A percentile compares a stretch with the other conserved stretches of the same genome.
Conservation (phyloP, 495 filamentous ascomycete species). For the Cercophora samala region DNA sequence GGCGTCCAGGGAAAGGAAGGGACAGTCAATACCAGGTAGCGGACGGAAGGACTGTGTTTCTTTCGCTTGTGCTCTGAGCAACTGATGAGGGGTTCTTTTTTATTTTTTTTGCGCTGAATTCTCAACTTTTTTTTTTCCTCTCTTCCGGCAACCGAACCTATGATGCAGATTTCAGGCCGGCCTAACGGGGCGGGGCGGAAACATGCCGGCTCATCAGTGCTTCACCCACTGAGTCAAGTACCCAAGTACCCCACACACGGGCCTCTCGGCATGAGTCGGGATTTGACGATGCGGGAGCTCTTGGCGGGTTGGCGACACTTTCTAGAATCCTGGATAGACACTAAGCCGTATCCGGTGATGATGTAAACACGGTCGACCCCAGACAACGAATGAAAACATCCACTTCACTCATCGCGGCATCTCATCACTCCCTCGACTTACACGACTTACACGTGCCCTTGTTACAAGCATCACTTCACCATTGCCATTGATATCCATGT, state of each 20-base stretch:
- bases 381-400: conserved; percentile 8
- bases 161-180: conserved; percentile 26
- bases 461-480: no score
- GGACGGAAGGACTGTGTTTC: conserved; percentile 1
- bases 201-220: conserved; percentile 13
- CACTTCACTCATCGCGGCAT: conserved; percentile 9
- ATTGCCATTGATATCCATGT: neutral
- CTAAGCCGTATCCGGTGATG: conserved; percentile 25
- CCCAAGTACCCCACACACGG: conserved; percentile 4
- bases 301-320: neutral
- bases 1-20: neutral
- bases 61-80: neutral
- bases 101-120: conserved; percentile 14
- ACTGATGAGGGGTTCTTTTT: conserved; percentile 4
- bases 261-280: conserved; percentile 16
- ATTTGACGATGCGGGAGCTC: neutral
- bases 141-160: conserved; percentile 7
- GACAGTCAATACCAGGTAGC: conserved; percentile 3
- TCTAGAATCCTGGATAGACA: neutral
- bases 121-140: conserved; percentile 27
- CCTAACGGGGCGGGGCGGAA: conserved; percentile 16
- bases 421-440: neutral
- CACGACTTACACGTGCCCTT: neutral
- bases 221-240: conserved; percentile 22
- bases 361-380: conserved; percentile 18